Percentiles rank a stretch among this genome's conserved stretches.
phyloP scores from a whole-genome alignment of 2,329 filamentous ascomycete genomes.

The Cladosporium sp. region DNA sequence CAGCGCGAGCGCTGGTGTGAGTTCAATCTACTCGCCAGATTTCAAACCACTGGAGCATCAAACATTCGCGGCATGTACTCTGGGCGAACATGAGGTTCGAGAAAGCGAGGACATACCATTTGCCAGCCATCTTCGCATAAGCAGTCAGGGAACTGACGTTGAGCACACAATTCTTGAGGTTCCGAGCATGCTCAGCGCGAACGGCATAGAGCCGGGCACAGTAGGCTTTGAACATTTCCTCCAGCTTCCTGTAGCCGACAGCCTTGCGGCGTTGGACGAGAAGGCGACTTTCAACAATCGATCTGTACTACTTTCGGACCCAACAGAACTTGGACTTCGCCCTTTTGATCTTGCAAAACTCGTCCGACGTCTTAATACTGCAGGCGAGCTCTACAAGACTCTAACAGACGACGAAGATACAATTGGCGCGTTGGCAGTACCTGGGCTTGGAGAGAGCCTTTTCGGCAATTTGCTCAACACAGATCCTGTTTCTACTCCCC shows the following conservation, averaged over 20 bases:
- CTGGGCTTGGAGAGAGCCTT: slow-evolving; percentile 34
- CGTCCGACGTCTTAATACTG: slow-evolving; percentile 30
- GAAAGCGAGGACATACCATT: slow-evolving; percentile 17
- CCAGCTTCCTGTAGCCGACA: slow-evolving; percentile 48
- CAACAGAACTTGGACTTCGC: slow-evolving; percentile 32
- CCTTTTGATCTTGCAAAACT: slow-evolving; percentile 26
- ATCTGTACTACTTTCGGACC: slow-evolving; percentile 26
- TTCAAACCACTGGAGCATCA: slow-evolving; percentile 24
- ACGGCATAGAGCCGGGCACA: slow-evolving; percentile 50
- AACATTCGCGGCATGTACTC: slow-evolving; percentile 27
- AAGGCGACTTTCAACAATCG: slow-evolving; percentile 25
- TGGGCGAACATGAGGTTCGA: slow-evolving; percentile 7
- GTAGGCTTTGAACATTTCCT: slow-evolving; percentile 52
- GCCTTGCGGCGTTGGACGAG: slow-evolving; percentile 25
- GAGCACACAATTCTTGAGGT: slow-evolving; percentile 40
- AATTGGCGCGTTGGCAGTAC: slow-evolving; percentile 21
- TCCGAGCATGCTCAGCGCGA: slow-evolving; percentile 51
- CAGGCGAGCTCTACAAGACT: slow-evolving; percentile 24
- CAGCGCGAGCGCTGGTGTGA: slow-evolving; percentile 9
- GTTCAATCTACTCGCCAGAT: slow-evolving; percentile 24
- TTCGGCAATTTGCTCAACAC: slow-evolving; percentile 32
- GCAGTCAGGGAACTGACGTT: slow-evolving; percentile 8
- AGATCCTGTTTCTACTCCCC: slow-evolving; percentile 22
- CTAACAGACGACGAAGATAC: not conserved
- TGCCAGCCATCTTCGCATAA: slow-evolving; percentile 4